Evolutionary conservation across 305 asterid genomes (phyloP), one percentile per base, ranked within the genome.

Genomic region (Stenogyne calaminthoides): DNA sequence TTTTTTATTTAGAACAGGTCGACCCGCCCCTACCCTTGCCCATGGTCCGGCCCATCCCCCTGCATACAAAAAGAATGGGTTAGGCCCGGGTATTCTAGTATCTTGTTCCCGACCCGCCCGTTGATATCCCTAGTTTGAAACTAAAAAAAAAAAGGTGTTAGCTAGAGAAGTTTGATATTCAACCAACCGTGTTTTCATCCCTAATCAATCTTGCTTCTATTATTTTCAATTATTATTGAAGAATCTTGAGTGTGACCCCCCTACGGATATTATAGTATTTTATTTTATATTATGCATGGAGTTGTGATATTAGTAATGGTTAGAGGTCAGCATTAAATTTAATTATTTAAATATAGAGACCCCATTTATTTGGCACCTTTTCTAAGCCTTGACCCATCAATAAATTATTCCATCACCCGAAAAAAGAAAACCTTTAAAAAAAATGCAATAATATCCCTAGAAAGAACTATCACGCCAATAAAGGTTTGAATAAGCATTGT

Each of bases 341-440:
- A 49, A 46, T 55, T 59, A 57, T 68, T 58, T n/a, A 49, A 46
- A 64, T 59, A 5, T 22, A 27, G 64, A 3, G 3, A 3, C 51
- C 14, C 61, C 25, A 39, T 40, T 69, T 15, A 61, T 62, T 61
- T 59, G 46, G 57, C 19, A 49, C 68, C 32, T 46, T 11, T n/a
- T 25, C 37, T 12, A 49, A 63, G 8, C 77, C 63, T 72, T 63
- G 56, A 63, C 70, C 29, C 44, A 49, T 51, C 44, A 51, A 72
- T 46, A 49, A 62, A 62, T 62, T 12, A 52, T n/a, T 39, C 16
- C 27, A 14, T 42, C 44, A 7, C 37, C 15, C 9, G 3, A 20
- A 37, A 18, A 62, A 29, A 10, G 1, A 57, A 58, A 58, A 3
- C 36, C 9, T 27, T 40, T 15, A 10, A 11, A n/a, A n/a, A 14